Conservation (phyloP, 352 stramenopile genomes). For the Lagenidium giganteum region DNA sequence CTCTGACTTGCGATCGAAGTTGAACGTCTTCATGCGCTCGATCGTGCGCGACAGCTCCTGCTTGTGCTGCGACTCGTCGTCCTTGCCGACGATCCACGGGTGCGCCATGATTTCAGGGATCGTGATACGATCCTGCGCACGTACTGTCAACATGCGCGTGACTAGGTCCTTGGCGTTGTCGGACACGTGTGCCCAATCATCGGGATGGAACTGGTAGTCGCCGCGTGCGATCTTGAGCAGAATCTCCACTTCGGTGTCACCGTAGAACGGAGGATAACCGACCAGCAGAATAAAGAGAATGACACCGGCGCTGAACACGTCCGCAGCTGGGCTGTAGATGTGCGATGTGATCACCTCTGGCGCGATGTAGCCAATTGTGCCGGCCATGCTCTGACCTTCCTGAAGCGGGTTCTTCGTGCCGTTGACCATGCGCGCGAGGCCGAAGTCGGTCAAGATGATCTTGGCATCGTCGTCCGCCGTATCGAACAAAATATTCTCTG, state of each 20-base stretch:
- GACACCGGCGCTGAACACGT: constrained; percentile 79
- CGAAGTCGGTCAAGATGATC: constrained; percentile 77
- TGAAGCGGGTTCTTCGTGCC: constrained; percentile 60
- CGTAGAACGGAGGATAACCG: constrained; percentile 70
- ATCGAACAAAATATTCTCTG: constrained; percentile 75
- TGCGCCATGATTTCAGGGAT: constrained; percentile 58
- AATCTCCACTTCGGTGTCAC: constrained; percentile 72
- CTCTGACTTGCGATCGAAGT: constrained; percentile 73
- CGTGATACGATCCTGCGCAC: constrained; percentile 66
- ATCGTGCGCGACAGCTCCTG: constrained; percentile 30
- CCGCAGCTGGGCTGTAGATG: constrained; percentile 55
- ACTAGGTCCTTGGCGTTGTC: constrained; percentile 59
- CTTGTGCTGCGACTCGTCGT: constrained; percentile 13
- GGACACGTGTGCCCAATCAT: constrained; percentile 59
- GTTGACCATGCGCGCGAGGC: constrained; percentile 69
- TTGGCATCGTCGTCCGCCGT: constrained; percentile 43
- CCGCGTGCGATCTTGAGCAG: constrained; percentile 71
- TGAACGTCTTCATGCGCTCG: constrained; percentile 70
- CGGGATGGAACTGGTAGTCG: constrained; percentile 62
- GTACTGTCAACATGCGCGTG: constrained; percentile 63
- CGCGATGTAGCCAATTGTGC: constrained; percentile 76
- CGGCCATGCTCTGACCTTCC: constrained; percentile 58
- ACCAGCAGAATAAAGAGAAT: constrained; percentile 80
- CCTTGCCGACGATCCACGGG: constrained; percentile 42
- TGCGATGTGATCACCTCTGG: constrained; percentile 69